Base-by-base conservation (phyloP, 257 asterid genomes). In the Scutellaria minor region DNA sequence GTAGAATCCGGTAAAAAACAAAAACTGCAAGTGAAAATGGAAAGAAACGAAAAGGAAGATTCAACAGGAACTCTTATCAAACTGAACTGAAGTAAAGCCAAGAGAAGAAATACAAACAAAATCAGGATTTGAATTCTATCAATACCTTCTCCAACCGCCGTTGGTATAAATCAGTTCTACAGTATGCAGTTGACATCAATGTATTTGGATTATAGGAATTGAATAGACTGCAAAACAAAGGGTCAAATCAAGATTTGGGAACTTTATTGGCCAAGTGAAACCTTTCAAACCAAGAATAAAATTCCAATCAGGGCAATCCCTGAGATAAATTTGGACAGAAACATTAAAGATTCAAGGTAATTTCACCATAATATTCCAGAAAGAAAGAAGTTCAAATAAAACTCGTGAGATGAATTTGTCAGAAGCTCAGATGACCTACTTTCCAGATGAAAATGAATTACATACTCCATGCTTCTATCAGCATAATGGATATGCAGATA, bases 101-200 rank as follows among this genome's bases (percentile, higher is more conserved):
- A 41, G 64, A 64, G 71, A 60, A 73, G 31, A 56, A 55, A 22
- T 68, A 72, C 45, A 46, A 12, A 40, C 12, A 53, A 51, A 12
- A 64, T 40, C 55, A 71, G 69, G 66, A 27, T 60, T 62, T 67
- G 46, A 75, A 60, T n/a, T 64, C 45, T 35, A 24, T 18, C 18
- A 18, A 18, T 88, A 95, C 97, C 96, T 92, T 88, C 70, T 85
- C 85, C 84, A 95, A 75, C 37, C 7, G 82, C 37, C 95, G 85
- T 77, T 86, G 82, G 84, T 92, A 90, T 55, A 92, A 87, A 81
- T 90, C 96, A 48, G 87, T 90, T 75, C 96, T 93, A 73, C 87
- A 82, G 79, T 87, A 90, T 63, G 97, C 96, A 60, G 97, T 92
- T 73, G 98, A 95, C 95, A 90, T 80, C 90, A 95, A 79, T 77